These are phyloP conservation scores for Termitomyces sp. DNA, from an alignment of 1,284 basidiomycete species.

Conservation along the genomic window DNA sequence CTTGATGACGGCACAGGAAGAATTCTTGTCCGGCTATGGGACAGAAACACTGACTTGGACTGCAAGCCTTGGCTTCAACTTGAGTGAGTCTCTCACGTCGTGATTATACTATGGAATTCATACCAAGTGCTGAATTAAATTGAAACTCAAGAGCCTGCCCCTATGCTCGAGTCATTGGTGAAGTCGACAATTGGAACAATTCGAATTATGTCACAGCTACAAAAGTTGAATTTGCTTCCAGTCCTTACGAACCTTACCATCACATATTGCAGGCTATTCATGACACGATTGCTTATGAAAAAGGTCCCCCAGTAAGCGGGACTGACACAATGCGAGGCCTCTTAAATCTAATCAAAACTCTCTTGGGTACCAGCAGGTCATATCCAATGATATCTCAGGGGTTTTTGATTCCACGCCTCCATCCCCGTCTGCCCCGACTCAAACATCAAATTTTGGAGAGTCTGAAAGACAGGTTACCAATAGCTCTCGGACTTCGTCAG, in stretches of 20 bases:
- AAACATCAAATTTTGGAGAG: neutral
- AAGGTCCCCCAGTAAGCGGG: neutral
- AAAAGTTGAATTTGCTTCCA: conserved; percentile 18
- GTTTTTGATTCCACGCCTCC: neutral
- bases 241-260: conserved; percentile 28
- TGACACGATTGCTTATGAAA: conserved; percentile 23
- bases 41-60: neutral
- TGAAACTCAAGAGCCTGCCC: neutral
- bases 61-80: neutral
- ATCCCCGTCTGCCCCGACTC: neutral
- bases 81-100: neutral
- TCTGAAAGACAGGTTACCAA: neutral
- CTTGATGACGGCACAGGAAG: conserved; percentile 3
- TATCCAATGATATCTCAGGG: neutral
- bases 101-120: neutral
- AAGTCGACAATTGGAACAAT: neutral
- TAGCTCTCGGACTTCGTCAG: neutral
- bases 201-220: neutral
- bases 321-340: neutral
- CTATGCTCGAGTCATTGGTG: conserved; percentile 2
- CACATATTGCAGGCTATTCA: conserved; percentile 28
- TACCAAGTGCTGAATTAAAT: no score
- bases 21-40: neutral
- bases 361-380: neutral
- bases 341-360: neutral